A percentile compares a stretch with the other conserved stretches of the same genome.
These are phyloP conservation scores for Lactarius sp. DNA, from an alignment of 768 basidiomycete species.

Conservation along the genomic window DNA sequence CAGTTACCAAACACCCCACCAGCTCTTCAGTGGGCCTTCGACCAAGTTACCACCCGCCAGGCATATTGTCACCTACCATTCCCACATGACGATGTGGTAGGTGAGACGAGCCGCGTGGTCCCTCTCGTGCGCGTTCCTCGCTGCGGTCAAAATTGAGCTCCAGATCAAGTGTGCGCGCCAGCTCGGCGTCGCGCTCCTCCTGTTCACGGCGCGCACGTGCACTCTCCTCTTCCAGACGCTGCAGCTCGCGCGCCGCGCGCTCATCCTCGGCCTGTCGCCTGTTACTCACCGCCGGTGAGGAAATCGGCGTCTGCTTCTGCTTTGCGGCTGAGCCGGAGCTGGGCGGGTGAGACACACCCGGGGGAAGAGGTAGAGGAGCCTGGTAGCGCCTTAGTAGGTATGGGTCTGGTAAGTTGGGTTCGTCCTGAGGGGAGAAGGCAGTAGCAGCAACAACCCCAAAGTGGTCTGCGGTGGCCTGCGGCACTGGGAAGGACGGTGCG, in stretches of 20 bases:
- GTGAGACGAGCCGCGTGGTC: neutral
- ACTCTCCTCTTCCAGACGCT: conserved; percentile 19
- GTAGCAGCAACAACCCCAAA: conserved; percentile 28
- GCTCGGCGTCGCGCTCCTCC: conserved; percentile 24
- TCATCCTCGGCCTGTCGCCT: conserved; percentile 1
- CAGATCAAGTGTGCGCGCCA: conserved; percentile 24
- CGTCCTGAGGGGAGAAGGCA: conserved; percentile 23
- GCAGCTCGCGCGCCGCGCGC: conserved; percentile 16
- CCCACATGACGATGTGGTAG: neutral
- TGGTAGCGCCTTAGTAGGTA: conserved; percentile 46
- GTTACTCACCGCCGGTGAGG: neutral
- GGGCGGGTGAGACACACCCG: neutral
- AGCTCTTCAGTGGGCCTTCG: neutral
- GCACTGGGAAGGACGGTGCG: conserved; percentile 3
- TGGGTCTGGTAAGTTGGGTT: conserved; percentile 40
- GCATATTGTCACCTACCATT: neutral
- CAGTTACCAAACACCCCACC: neutral
- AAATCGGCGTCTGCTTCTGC: neutral
- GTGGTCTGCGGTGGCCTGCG: conserved; percentile 19
- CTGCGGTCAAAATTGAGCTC: conserved; percentile 18
- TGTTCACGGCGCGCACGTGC: conserved; percentile 19
- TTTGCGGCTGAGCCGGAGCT: neutral
- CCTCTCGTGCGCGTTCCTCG: neutral
- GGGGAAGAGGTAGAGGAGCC: conserved; percentile 50
- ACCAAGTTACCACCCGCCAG: conserved; percentile 2